These are phyloP conservation scores for Dillenia suffruticosa DNA, from an alignment of 164 flowering plant genomes.

Conservation along the genomic window DNA sequence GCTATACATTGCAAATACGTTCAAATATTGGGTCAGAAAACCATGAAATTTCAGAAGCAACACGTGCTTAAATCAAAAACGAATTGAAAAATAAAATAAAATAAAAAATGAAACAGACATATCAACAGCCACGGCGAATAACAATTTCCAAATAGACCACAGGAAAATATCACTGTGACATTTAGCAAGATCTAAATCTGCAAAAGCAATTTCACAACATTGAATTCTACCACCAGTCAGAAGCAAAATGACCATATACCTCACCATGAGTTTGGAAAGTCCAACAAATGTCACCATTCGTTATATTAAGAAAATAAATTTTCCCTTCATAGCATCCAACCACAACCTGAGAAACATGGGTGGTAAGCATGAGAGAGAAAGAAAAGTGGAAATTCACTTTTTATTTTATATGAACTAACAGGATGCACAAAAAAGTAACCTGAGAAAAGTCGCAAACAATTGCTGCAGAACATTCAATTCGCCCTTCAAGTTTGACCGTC, in stretches of 20 bases:
- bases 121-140: too few species aligned
- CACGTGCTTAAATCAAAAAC: too few species aligned
- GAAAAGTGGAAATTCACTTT: not conserved
- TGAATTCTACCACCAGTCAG: too few species aligned
- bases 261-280: slow-evolving; percentile 74
- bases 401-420: not conserved
- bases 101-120: too few species aligned
- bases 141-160: too few species aligned
- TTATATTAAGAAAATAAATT: slow-evolving; percentile 73
- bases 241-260: slow-evolving; percentile 32
- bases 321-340: slow-evolving; percentile 93
- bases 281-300: slow-evolving; percentile 67
- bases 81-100: too few species aligned
- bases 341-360: slow-evolving; percentile 42
- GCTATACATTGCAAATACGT: too few species aligned
- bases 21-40: too few species aligned
- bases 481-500: slow-evolving; percentile 65
- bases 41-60: too few species aligned
- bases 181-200: too few species aligned
- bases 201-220: too few species aligned
- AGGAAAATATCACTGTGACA: too few species aligned
- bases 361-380: slow-evolving; percentile 5
- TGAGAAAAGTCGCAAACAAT: slow-evolving; percentile 66
- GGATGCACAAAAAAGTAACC: slow-evolving; percentile 30
- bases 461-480: slow-evolving; percentile 87